Conservation (phyloP, 192 early-diverging fungal genomes). For the Paraglomus occultum region DNA sequence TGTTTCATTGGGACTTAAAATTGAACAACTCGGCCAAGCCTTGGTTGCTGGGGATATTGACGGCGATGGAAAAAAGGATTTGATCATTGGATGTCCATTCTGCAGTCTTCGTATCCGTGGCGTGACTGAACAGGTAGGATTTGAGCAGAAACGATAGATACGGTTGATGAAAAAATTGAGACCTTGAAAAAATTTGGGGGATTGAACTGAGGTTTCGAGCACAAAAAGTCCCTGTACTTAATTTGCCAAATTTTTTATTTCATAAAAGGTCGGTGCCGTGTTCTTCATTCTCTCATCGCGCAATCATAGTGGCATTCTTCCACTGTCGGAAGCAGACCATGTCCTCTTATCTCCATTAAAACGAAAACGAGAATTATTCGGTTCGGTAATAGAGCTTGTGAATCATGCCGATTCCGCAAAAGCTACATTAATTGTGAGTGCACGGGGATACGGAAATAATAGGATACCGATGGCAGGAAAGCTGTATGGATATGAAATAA, state of each 20-base stretch:
- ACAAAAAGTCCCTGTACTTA: too few relatives aligned
- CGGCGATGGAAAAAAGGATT: constrained; percentile 55
- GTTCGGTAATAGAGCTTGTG: neutral
- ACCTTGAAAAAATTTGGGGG: too few relatives aligned
- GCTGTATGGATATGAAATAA: constrained; percentile 37
- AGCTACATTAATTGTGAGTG: constrained; percentile 30
- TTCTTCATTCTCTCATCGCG: constrained; percentile 4
- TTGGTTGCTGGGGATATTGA: constrained; percentile 59
- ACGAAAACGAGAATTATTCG: constrained; percentile 16
- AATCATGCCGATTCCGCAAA: constrained; percentile 1
- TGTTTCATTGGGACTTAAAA: neutral
- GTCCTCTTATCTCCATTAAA: neutral
- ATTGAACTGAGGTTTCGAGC: too few relatives aligned
- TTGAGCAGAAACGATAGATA: too few relatives aligned
- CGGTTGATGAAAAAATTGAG: too few relatives aligned
- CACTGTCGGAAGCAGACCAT: neutral
- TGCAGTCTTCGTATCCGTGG: neutral
- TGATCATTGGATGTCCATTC: constrained; percentile 64
- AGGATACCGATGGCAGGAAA: constrained; percentile 29
- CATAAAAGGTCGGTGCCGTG: constrained; percentile 4
- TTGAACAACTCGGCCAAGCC: constrained; percentile 37
- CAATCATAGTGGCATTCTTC: constrained; percentile 11
- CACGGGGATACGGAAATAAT: constrained; percentile 29
- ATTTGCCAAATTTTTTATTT: neutral
- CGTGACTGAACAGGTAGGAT: too few relatives aligned